Evolutionary conservation across 805 yeast genomes (phyloP).

Genomic region (Monosporozyma siamensis): DNA sequence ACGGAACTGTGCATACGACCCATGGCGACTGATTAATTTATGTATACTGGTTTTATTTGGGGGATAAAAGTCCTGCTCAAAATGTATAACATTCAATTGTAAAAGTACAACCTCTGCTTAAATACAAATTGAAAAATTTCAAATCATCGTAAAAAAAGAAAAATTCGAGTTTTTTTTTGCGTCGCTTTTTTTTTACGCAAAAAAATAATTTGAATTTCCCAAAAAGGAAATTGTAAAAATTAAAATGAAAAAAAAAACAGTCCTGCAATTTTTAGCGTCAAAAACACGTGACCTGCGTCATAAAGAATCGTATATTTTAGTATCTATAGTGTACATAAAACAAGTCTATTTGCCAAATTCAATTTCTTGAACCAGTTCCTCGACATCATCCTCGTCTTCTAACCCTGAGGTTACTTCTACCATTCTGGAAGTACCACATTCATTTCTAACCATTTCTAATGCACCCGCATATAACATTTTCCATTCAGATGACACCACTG

Average conservation of each 20-base stretch:
- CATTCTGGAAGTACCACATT: constrained; percentile 58
- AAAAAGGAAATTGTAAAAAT: neutral
- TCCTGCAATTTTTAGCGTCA: no score
- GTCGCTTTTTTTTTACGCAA: neutral
- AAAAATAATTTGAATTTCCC: neutral
- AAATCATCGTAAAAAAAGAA: no score
- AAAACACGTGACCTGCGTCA: no score
- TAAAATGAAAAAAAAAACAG: neutral
- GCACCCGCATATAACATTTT: constrained; percentile 92
- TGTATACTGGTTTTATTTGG: constrained; percentile 3
- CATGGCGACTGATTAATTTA: constrained; percentile 60
- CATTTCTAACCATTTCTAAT: constrained; percentile 64
- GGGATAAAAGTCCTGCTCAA: no score
- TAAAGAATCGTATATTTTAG: no score
- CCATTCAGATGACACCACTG: constrained; percentile 62
- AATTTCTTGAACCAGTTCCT: constrained; percentile 32
- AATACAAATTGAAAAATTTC: no score
- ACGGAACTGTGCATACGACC: constrained; percentile 99
- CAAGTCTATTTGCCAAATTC: constrained; percentile 18
- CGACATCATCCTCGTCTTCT: constrained; percentile 28
- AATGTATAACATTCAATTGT: constrained; percentile 4
- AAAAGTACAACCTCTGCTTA: no score
- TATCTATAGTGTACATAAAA: neutral
- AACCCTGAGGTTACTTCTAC: constrained; percentile 29
- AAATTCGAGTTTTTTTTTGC: neutral